A percentile compares a stretch with the other conserved stretches of the same genome.
These are phyloP conservation scores for Glycine tomentella DNA, from an alignment of 306 rosid genomes.

Conservation along the genomic window DNA sequence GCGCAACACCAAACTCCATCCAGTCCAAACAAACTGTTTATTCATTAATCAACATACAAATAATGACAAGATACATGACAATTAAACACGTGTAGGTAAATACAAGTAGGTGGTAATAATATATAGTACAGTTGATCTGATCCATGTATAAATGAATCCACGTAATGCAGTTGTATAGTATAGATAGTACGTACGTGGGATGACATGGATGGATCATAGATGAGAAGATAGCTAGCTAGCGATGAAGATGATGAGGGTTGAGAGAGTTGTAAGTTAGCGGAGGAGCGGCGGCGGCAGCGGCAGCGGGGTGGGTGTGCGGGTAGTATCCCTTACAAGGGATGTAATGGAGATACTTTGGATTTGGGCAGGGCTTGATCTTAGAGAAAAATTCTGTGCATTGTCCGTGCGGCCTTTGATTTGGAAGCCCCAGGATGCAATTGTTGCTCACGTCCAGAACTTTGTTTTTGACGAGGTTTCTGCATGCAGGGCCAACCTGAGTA, in stretches of 20 bases:
- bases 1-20: no score
- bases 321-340: slow-evolving; percentile 53
- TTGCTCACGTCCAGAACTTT: slow-evolving; percentile 41
- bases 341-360: slow-evolving; percentile 12
- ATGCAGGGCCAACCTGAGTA: slow-evolving; percentile 64
- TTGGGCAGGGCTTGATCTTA: slow-evolving; percentile 37
- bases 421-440: slow-evolving; percentile 64
- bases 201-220: no score
- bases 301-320: neutral
- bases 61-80: no score
- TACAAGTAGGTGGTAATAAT: no score
- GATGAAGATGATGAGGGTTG: slow-evolving; percentile 45
- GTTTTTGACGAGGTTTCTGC: slow-evolving; percentile 46
- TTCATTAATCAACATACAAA: neutral
- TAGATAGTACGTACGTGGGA: neutral
- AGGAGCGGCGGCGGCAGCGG: slow-evolving; percentile 31
- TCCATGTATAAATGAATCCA: no score
- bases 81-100: no score
- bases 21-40: neutral
- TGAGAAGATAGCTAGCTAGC: neutral
- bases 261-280: slow-evolving; percentile 49
- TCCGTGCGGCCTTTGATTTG: slow-evolving; percentile 46
- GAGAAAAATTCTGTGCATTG: slow-evolving; percentile 49
- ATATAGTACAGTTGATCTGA: no score
- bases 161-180: no score